Base-by-base conservation (phyloP, 2,329 filamentous ascomycete genomes). In the Microascus cirrosus region DNA sequence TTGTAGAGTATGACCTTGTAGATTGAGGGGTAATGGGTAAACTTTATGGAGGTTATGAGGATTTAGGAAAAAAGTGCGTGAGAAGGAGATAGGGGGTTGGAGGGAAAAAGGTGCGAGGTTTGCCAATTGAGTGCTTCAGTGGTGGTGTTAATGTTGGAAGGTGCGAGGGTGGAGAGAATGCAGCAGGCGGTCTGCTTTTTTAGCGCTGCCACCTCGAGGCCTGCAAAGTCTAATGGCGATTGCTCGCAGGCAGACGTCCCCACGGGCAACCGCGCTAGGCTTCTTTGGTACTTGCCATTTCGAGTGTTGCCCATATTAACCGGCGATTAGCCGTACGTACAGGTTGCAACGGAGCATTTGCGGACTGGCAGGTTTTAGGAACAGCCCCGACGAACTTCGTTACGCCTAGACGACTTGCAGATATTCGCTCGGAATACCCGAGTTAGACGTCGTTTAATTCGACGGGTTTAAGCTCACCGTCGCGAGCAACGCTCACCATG, bases 401-500 rank as follows among this genome's bases (percentile, higher is more conserved):
- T 32, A 7, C 36, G 53, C 20, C 22, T 8, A 15, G 34, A 36
- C 20, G 53, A 54, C 25, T 36, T n/a, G 20, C 28, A 54, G 13
- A 18, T 36, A 24, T 20, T 20, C 34, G 11, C 12, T n/a, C 12
- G 36, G 15, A 42, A 12, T 3, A n/a, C 36, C 36, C 36, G 12
- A n/a, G 13, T 13, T 13, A 42, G n/a, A n/a, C n/a, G n/a, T n/a
- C n/a, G n/a, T n/a, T n/a, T n/a, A n/a, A n/a, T n/a, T n/a, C n/a
- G n/a, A n/a, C n/a, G n/a, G n/a, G n/a, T n/a, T n/a, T n/a, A n/a
- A n/a, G n/a, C n/a, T n/a, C n/a, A n/a, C n/a, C n/a, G n/a, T n/a
- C n/a, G n/a, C n/a, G n/a, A n/a, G 2, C 45, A 50, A 11, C 45
- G 20, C 28, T 58, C 59, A 65, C 32, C 48, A 81, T 80, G 78